Evolutionary conservation across 495 filamentous ascomycete species (phyloP).

Genomic region (Xylaria cubensis): DNA sequence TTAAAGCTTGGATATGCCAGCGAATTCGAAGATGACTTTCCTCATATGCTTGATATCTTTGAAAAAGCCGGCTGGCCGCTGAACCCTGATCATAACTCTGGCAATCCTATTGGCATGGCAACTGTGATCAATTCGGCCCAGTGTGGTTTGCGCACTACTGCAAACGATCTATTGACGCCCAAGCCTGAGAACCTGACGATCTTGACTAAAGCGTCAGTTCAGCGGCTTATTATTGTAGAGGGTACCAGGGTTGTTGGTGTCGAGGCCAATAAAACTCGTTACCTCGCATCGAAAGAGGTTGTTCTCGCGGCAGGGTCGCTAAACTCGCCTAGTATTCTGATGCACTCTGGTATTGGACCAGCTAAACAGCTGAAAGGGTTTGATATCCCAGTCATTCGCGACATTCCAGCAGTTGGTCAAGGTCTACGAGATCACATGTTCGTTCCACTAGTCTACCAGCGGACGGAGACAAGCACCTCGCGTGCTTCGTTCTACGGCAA

Average conservation of each 20-base stretch:
- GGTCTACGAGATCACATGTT: slow-evolving; percentile 62
- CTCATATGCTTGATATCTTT: slow-evolving; percentile 45
- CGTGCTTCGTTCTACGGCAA: slow-evolving; percentile 42
- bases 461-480: slow-evolving; percentile 36
- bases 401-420: slow-evolving; percentile 60
- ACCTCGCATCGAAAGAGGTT: slow-evolving; percentile 62
- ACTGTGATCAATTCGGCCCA: slow-evolving; percentile 55
- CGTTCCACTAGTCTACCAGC: slow-evolving; percentile 37
- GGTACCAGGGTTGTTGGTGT: slow-evolving; percentile 61
- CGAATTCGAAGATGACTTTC: slow-evolving; percentile 58
- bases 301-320: slow-evolving; percentile 65
- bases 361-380: slow-evolving; percentile 56
- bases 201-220: slow-evolving; percentile 55
- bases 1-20: slow-evolving; percentile 55
- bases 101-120: slow-evolving; percentile 65
- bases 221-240: slow-evolving; percentile 59
- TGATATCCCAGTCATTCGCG: slow-evolving; percentile 57
- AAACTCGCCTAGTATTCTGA: slow-evolving; percentile 65
- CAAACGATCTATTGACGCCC: slow-evolving; percentile 54
- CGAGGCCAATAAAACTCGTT: slow-evolving; percentile 41
- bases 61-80: slow-evolving; percentile 53
- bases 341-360: slow-evolving; percentile 71
- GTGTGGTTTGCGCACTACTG: slow-evolving; percentile 58
- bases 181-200: slow-evolving; percentile 60
- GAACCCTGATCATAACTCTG: slow-evolving; percentile 66